Percentiles rank a stretch among this genome's conserved stretches.
Conservation (phyloP, 2,329 filamentous ascomycete genomes). For the Blastomyces percursus region DNA sequence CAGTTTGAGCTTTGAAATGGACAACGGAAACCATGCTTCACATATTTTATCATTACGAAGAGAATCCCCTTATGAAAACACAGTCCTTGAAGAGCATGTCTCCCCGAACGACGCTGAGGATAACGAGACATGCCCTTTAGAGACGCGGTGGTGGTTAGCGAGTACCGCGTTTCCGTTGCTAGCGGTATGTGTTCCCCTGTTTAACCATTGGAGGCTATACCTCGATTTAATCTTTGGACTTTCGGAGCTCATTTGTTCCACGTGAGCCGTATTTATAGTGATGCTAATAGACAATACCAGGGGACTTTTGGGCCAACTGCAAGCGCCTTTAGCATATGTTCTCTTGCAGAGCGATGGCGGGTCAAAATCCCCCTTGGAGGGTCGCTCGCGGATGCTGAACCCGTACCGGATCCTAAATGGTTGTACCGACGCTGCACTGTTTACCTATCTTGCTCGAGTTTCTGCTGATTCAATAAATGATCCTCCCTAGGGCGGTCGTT, state of each 20-base stretch:
- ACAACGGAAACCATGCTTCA: background rate
- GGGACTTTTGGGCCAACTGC: conserved; percentile 46
- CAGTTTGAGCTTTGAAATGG: background rate
- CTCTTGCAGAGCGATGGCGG: conserved; percentile 47
- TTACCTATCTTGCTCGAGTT: background rate
- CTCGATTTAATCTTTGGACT: background rate
- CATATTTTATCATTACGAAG: background rate
- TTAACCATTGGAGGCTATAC: background rate
- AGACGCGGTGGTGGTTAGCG: conserved; percentile 48
- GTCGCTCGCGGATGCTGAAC: conserved; percentile 35
- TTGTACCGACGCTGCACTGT: conserved; percentile 16
- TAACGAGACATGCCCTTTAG: background rate
- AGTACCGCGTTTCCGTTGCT: conserved; percentile 48
- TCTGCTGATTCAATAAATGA: conserved; percentile 2
- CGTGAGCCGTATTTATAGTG: background rate
- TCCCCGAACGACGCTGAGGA: background rate
- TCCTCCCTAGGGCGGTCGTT: conserved; percentile 36
- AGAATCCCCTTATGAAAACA: background rate
- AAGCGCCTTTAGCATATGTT: conserved; percentile 45
- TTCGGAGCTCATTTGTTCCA: background rate
- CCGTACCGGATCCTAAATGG: conserved; percentile 46
- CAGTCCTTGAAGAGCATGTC: background rate
- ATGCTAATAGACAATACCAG: conserved; percentile 11
- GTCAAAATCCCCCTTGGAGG: conserved; percentile 39
- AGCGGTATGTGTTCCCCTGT: conserved; percentile 27